Evolutionary conservation across 257 asterid genomes (phyloP), one percentile per base, ranked within the genome.

Genomic region (Salvia hispanica): DNA sequence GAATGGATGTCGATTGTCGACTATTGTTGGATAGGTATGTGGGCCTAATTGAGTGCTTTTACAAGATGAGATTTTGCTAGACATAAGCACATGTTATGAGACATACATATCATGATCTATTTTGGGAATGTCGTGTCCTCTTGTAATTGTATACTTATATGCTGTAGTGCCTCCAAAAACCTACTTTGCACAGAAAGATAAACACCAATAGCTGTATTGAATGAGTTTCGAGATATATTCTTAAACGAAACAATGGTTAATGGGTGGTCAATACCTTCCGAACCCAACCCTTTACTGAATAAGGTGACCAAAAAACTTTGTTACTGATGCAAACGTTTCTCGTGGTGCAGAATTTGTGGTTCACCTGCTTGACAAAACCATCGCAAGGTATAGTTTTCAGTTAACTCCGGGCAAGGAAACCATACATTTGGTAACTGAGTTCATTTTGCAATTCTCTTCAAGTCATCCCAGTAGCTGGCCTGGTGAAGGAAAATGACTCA

Each of bases 301-400:
- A 5, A 6, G 11, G 8, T 11, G 14, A 25, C 39, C 5, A 8
- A 9, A 9, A 53, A 57, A 58, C 31, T 14, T 36, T 9, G 58
- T 60, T 66, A 55, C 61, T 74, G 66, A 78, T 65, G 50, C 43
- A 18, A 12, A 25, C 10, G 4, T 77, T 50, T 63, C 37, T 66
- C 43, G 39, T 72, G 48, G 61, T 82, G 87, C 97, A 91, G 96
- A 85, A 76, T 88, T 75, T 50, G 95, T 86, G 83, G 83, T 84
- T 78, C 84, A 91, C 78, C 6, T 91, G 56, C 89, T 91, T 61
- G 97, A 91, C 89, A 91, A 88, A 75, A 71, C 86, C 46, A 77
- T 91, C 56, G 95, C 92, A 65, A 86, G 95, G 96, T 90, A 83
- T 37, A 54, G 44, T 60, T 69, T 71, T 63, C 54, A 9, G 50